These are phyloP conservation scores for Myotisia sp. DNA, from an alignment of 2,329 filamentous ascomycete species.

Conservation along the genomic window DNA sequence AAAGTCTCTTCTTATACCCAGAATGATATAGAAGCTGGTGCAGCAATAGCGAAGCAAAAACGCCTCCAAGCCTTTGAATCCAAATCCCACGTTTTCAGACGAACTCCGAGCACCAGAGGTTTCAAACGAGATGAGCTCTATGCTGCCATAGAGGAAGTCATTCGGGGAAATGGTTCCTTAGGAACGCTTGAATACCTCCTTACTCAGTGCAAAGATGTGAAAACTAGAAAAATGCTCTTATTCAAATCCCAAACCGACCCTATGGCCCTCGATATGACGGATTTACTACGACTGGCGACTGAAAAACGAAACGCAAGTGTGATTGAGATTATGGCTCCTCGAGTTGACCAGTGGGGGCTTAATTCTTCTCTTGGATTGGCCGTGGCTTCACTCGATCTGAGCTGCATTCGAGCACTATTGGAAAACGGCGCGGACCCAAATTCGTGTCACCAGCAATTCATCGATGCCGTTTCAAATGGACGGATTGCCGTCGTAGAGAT, in stretches of 20 bases:
- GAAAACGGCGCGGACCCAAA: constrained; percentile 13
- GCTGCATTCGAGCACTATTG: constrained; percentile 10
- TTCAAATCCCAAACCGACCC: constrained; percentile 7
- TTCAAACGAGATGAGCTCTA: constrained; percentile 12
- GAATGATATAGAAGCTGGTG: constrained; percentile 9
- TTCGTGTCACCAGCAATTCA: constrained; percentile 9
- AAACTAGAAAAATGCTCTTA: constrained; percentile 9
- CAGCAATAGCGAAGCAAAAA: constrained; percentile 10
- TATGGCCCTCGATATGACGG: constrained; percentile 5
- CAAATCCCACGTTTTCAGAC: constrained; percentile 13
- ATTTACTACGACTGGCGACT: constrained; percentile 9
- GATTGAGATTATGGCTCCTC: constrained; percentile 9
- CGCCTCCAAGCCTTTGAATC: constrained; percentile 12
- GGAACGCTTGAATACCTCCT: constrained; percentile 13
- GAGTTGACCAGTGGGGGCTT: constrained; percentile 9
- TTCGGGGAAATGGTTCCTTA: constrained; percentile 8
- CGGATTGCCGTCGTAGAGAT: constrained; percentile 9
- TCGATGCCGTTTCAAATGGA: constrained; percentile 8
- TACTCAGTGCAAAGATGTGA: constrained; percentile 10
- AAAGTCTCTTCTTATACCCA: constrained; percentile 7
- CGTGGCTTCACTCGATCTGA: constrained; percentile 8
- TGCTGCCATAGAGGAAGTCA: constrained; percentile 11
- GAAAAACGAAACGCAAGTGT: constrained; percentile 8
- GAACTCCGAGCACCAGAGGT: constrained; percentile 11
- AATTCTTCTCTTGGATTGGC: constrained; percentile 7